Percentiles rank a stretch among this genome's conserved stretches.
Conservation (phyloP, 108 stramenopile genomes). For the Conticribra guillardii region DNA sequence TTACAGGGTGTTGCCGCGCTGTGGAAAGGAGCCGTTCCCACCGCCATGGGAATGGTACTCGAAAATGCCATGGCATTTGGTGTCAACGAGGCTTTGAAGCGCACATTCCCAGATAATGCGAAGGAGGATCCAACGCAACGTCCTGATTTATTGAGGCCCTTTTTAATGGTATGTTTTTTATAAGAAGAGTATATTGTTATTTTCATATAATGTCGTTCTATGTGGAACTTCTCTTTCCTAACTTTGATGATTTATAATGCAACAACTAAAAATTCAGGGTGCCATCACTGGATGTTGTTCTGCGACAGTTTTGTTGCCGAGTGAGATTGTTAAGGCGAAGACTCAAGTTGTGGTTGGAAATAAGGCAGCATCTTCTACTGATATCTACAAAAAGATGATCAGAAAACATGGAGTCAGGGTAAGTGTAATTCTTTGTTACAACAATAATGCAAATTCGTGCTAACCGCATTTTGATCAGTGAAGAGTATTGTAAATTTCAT, state of each 20-base stretch:
- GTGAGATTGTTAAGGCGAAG: constrained; percentile 89
- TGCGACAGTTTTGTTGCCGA: constrained; percentile 79
- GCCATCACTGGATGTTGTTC: constrained; percentile 85
- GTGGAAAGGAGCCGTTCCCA: constrained; percentile 91
- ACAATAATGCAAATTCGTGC: no score
- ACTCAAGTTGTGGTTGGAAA: constrained; percentile 79
- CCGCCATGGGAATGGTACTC: constrained; percentile 83
- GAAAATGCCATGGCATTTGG: constrained; percentile 94
- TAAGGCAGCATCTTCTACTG: constrained; percentile 52
- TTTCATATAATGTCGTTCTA: no score
- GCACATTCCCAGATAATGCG: constrained; percentile 77
- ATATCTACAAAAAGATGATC: constrained; percentile 74
- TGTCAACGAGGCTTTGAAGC: constrained; percentile 88
- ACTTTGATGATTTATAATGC: no score
- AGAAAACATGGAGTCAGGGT: constrained; percentile 59
- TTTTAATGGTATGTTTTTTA: constrained; percentile 71
- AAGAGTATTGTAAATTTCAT: no score
- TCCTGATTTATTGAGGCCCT: constrained; percentile 77
- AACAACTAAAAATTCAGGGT: no score
- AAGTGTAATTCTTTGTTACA: background rate
- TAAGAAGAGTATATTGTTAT: background rate
- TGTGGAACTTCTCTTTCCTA: no score
- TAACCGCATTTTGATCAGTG: no score
- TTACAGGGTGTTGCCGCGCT: constrained; percentile 52
- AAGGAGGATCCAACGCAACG: constrained; percentile 42